A percentile compares a stretch with the other conserved stretches of the same genome.
Evolutionary conservation across 352 stramenopile genomes (phyloP).

Genomic region (Thalassiosira livingstoniorum): DNA sequence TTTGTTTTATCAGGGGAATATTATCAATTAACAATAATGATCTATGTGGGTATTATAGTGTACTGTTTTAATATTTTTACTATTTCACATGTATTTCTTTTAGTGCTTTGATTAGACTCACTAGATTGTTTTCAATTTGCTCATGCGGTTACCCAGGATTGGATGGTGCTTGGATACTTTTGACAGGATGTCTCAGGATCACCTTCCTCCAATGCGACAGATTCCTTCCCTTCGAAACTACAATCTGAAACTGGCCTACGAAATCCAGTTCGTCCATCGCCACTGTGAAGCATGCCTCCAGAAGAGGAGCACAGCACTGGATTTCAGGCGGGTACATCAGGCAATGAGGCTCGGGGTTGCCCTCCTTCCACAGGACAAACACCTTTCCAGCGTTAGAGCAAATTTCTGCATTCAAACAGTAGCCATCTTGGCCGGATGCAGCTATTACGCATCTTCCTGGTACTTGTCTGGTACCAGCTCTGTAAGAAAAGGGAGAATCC

Average conservation of each 20-base stretch:
- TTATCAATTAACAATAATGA: no score
- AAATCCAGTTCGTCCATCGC: not conserved
- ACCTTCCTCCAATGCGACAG: not conserved
- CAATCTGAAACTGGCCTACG: not conserved
- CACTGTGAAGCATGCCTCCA: not conserved
- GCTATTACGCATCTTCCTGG: not conserved
- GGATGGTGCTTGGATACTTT: not conserved
- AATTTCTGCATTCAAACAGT: not conserved
- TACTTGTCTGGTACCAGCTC: slow-evolving; percentile 2
- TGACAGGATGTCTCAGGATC: not conserved
- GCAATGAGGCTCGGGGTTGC: not conserved
- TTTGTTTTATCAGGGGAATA: no score
- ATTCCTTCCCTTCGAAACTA: not conserved
- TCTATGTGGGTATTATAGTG: no score
- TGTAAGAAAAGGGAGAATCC: slow-evolving; percentile 22
- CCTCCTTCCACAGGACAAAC: not conserved
- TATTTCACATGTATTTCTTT: no score
- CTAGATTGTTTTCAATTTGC: no score
- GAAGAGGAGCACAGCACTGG: not conserved
- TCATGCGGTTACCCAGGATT: not conserved
- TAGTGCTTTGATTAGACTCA: no score
- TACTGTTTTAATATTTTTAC: no score
- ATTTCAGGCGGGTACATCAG: not conserved
- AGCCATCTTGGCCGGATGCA: not conserved
- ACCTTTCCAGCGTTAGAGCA: not conserved